Evolutionary conservation across 805 yeast genomes (phyloP), one percentile per base, ranked within the genome.

Genomic region (Scheffersomyces spartinae): DNA sequence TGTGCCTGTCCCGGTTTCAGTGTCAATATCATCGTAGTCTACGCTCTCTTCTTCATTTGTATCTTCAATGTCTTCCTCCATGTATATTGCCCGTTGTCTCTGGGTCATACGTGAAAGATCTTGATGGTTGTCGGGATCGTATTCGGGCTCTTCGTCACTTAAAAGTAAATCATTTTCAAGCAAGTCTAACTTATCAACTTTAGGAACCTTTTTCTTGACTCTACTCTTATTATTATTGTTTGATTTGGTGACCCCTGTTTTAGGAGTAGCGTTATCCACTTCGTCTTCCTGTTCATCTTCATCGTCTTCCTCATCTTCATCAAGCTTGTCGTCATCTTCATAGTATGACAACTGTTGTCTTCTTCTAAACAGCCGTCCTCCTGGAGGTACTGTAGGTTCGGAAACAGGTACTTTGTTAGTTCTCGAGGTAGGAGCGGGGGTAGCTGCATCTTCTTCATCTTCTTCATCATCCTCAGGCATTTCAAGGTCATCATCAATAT

Each of bases 41-140:
- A 24, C 35, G 24, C 36, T 28, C 13, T 31, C 19, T 15, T 28
- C 24, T 19, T 17, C 19, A 10, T 27, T 26, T 11, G 13, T 10
- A 15, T 29, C 29, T 17, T 42, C 55, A 15, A 37, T 29, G 6
- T 42, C 37, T 23, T 42, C 47, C 12, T 61, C 68, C 23, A 50
- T 31, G 22, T 43, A 56, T 33, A 61, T 55, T 4, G 71, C 62
- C 24, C 74, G 44, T 42, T 71, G 78, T 34, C 77, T 45, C 30
- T 69, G 76, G 2, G 77, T 71, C 67, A 69, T 58, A 26, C 63
- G 56, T 10, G 67, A 45, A 12, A 59, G 31, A 37, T 68, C 73
- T 8, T 56, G 54, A 17, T 55, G 50, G 11, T 46, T 51, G 13
- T 43, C 40, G 2, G 68, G 63, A 23, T 57, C 57, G 33, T 60